Conservation (phyloP, 1,139 yeast species). For the Candida sojae region DNA sequence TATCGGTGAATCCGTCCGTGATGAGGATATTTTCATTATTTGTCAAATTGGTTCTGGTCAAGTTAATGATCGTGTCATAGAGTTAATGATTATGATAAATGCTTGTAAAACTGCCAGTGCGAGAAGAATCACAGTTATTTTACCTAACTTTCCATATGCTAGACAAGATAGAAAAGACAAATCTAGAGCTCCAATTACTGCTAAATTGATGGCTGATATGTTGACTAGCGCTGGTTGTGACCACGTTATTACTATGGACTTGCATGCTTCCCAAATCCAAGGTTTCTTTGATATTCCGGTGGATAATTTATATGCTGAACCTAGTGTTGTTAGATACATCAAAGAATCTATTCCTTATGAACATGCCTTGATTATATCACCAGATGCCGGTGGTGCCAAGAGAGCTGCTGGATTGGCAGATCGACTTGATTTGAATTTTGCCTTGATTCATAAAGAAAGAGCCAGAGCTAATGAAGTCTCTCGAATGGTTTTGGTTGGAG, state of each 20-base stretch:
- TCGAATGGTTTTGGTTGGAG: slow-evolving; percentile 77
- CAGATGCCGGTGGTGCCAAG: slow-evolving; percentile 88
- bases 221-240: slow-evolving; percentile 79
- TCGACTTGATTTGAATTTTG: slow-evolving; percentile 72
- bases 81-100: slow-evolving; percentile 67
- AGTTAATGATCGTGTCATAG: slow-evolving; percentile 72
- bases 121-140: slow-evolving; percentile 73
- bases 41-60: slow-evolving; percentile 87
- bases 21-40: slow-evolving; percentile 93
- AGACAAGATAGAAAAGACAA: slow-evolving; percentile 84
- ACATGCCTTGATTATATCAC: slow-evolving; percentile 61
- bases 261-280: slow-evolving; percentile 84
- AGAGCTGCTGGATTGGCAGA: slow-evolving; percentile 82
- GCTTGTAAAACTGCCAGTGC: slow-evolving; percentile 83
- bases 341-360: slow-evolving; percentile 49
- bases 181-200: slow-evolving; percentile 80
- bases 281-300: slow-evolving; percentile 83
- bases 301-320: slow-evolving; percentile 80
- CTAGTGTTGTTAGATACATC: slow-evolving; percentile 69
- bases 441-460: slow-evolving; percentile 80
- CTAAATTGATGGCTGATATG: slow-evolving; percentile 74
- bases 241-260: slow-evolving; percentile 81
- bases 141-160: slow-evolving; percentile 82
- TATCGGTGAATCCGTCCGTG: slow-evolving; percentile 90
- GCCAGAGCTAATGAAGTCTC: slow-evolving; percentile 79